Conservation (phyloP, 2,329 filamentous ascomycete genomes). For the Stagonosporopsis rhizophila region DNA sequence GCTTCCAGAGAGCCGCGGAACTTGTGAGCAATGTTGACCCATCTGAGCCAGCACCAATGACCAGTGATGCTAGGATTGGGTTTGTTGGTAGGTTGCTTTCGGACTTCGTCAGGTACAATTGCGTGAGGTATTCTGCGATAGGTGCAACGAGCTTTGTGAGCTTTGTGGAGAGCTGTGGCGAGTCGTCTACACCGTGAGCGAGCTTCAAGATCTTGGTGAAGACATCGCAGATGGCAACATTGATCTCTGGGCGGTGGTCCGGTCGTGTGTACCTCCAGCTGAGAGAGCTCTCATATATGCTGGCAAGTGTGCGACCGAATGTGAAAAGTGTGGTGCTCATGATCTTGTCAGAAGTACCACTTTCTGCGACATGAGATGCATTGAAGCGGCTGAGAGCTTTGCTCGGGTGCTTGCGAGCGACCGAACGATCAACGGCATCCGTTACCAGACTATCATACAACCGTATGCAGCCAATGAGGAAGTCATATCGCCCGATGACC, state of each 20-base stretch:
- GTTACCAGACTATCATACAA: conserved; percentile 79
- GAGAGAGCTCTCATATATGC: conserved; percentile 83
- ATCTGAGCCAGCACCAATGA: conserved; percentile 56
- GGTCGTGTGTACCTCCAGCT: conserved; percentile 82
- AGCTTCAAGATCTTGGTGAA: conserved; percentile 76
- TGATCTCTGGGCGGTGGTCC: conserved; percentile 72
- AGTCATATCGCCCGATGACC: conserved; percentile 75
- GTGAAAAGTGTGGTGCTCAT: conserved; percentile 74
- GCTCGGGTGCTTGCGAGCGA: conserved; percentile 67
- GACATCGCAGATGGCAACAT: conserved; percentile 70
- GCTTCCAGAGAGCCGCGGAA: conserved; percentile 54
- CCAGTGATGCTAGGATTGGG: conserved; percentile 74
- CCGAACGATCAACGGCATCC: conserved; percentile 73
- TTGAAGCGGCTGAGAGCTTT: conserved; percentile 60
- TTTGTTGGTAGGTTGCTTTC: conserved; percentile 76
- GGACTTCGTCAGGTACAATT: conserved; percentile 76
- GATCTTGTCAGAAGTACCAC: conserved; percentile 79
- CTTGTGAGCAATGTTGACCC: conserved; percentile 56
- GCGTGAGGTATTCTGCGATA: conserved; percentile 77
- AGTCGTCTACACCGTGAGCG: conserved; percentile 76
- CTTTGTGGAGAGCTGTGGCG: conserved; percentile 55
- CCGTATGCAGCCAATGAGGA: conserved; percentile 75
- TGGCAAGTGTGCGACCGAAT: conserved; percentile 77
- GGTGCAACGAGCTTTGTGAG: conserved; percentile 71
- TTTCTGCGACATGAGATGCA: conserved; percentile 60